Base-by-base conservation (phyloP, 805 yeast genomes). In the Ogataea nonfermentans region DNA sequence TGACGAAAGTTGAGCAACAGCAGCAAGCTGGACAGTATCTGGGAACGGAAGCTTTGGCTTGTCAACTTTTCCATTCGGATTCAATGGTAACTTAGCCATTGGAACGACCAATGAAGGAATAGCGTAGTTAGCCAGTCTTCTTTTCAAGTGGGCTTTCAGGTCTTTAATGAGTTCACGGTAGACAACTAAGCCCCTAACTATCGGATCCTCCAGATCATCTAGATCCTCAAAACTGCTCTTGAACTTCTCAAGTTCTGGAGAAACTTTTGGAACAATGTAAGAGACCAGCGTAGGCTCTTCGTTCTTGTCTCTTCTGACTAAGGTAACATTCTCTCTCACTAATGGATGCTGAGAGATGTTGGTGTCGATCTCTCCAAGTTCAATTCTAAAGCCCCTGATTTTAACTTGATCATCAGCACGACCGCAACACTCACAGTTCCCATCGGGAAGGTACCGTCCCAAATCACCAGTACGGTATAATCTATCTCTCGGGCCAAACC, bases 351-450 rank as follows among this genome's bases (percentile, higher is more conserved):
- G 96, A 10, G 97, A 89, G 46, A 93, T 77, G 60, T 93, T 96
- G 11, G 99, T 93, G 63, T 93, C 98, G 59, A 93, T 95, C 66
- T 93, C 99, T 44, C 99, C 99, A 40, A 93, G 73, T 67, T 93
- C 99, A 48, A 93, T 95, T 67, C 99, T 79, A 78, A 93, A 95
- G 2, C 99, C 99, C 68, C 99, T 81, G 51, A 93, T 93, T 65
- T 93, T 93, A 46, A 93, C 96, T 65, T 93, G 99, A 61, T 91
- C 98, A 67, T 93, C 99, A 19, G 99, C 99, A 62, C 99, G 79
- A 44, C 99, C 99, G 61, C 95, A 84, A 63, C 97, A 91, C 70
- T 93, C 99, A 53, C 93, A 89, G 67, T 93, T 87, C 41, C 99
- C 99, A 58, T 90, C 96, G 6, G 98, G 97, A 43, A 90, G 69